Conservation (phyloP, 2,329 filamentous ascomycete genomes). For the Raffaelea arxii region DNA sequence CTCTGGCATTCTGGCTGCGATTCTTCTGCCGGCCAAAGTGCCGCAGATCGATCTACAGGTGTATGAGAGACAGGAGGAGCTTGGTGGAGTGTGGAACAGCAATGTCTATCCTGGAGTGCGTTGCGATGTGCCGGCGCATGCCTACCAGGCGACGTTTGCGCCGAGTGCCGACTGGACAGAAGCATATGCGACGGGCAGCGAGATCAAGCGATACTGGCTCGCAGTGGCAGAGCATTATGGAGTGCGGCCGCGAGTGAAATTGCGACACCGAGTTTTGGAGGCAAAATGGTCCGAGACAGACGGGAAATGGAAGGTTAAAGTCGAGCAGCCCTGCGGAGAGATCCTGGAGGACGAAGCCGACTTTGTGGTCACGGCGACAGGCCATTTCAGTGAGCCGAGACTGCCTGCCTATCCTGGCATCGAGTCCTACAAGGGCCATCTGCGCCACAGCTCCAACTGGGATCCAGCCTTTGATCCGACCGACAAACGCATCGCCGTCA, state of each 20-base stretch:
- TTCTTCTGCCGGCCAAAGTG: conserved; percentile 58
- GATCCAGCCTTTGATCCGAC: conserved; percentile 15
- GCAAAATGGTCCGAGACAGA: no score
- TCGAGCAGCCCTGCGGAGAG: no score
- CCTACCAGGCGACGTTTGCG: conserved; percentile 1
- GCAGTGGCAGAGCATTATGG: no score
- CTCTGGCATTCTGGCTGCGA: conserved; percentile 52
- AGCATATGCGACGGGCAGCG: background rate
- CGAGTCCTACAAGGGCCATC: conserved; percentile 17
- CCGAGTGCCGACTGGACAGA: conserved; percentile 1
- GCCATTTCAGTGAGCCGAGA: background rate
- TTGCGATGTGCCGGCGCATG: background rate
- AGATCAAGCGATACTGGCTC: conserved; percentile 2
- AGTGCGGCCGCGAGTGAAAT: no score
- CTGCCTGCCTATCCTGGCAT: conserved; percentile 7
- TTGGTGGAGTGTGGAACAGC: conserved; percentile 19
- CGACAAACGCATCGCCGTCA: conserved; percentile 24
- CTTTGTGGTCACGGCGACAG: conserved; percentile 1
- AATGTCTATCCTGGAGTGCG: background rate
- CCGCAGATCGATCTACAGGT: conserved; percentile 56
- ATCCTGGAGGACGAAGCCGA: background rate
- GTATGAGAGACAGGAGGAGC: conserved; percentile 58
- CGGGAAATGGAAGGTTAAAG: no score
- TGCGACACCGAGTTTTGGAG: no score
- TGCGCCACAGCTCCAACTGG: conserved; percentile 18